Conservation (phyloP, 257 asterid genomes). For the Echium plantagineum region DNA sequence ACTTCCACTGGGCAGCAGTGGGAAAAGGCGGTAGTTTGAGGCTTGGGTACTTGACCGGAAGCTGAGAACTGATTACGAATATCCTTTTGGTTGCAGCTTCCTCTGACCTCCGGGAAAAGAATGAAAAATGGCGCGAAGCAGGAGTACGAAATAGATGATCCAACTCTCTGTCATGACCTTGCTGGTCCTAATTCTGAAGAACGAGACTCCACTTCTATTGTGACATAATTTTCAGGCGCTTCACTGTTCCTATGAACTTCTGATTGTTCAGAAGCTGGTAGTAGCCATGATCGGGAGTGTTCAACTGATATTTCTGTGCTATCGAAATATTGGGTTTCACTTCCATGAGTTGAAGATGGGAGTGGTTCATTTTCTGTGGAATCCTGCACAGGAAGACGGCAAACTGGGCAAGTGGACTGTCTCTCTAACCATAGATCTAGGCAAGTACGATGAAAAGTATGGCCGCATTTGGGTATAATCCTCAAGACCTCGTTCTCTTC, state of each 20-base stretch:
- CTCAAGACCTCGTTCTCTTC: conserved; percentile 70
- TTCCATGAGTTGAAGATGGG: conserved; percentile 19
- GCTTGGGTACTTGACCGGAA: no score
- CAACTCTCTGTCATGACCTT: conserved; percentile 21
- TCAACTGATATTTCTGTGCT: conserved; percentile 30
- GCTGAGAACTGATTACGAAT: no score
- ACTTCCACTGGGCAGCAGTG: no score
- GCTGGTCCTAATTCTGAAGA: conserved; percentile 26
- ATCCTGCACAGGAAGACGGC: conserved; percentile 58
- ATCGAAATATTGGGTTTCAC: conserved; percentile 28
- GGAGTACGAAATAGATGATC: not conserved
- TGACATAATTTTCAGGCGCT: conserved; percentile 20
- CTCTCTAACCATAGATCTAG: conserved; percentile 78
- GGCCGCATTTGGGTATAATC: conserved; percentile 87
- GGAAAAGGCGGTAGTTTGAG: no score
- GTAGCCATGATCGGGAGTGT: conserved; percentile 41
- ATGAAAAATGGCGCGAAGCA: not conserved
- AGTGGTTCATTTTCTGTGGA: conserved; percentile 32
- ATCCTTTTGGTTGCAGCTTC: no score
- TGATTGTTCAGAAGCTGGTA: conserved; percentile 23
- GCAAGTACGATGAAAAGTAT: conserved; percentile 69
- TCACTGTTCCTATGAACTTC: conserved; percentile 19
- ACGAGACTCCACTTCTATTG: conserved; percentile 25
- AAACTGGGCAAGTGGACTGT: conserved; percentile 84
- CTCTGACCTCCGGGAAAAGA: no score